Base-by-base conservation (phyloP, 257 asterid genomes). In the Nicotiana sylvestris region DNA sequence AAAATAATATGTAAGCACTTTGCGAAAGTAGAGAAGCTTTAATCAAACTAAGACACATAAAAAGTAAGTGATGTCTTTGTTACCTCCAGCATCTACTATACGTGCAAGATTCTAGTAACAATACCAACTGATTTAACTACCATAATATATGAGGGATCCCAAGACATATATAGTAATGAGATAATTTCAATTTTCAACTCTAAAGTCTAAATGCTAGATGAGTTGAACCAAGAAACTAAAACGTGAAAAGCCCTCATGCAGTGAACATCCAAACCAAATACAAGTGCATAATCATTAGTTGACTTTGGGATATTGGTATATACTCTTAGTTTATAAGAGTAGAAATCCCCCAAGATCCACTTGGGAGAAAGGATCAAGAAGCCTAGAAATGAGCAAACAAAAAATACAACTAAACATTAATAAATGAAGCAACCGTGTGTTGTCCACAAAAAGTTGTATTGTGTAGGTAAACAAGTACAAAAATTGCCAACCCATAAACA, bases 301-400 rank as follows among this genome's bases (percentile, higher is more conserved):
- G 80, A 76, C 80, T 51, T 76, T 76, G 64, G 43, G 64, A 51
- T 76, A 76, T 27, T 76, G 15, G 9, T 49, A 51, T 49, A 76
- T 27, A 76, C 64, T 76, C 9, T 3, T 49, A 74, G 16, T 51
- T 51, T 27, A 15, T 27, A 27, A 51, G 12, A 33, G 15, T 66
- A 6, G 76, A 11, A 49, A 84, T 69, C 68, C 27, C 53, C 55
- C 60, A 51, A 51, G 25, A 35, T 80, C 56, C 49, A 9, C 21
- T 77, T 65, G 32, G 85, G 32, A 33, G 51, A 56, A 72, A 60
- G 81, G 49, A 32, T 68, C 9, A 29, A 53, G 60, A 60, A 67
- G 66, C 80, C 86, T 84, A 82, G 77, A 86, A 87, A 78, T 78
- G 77, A 81, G 68, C 72, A 70, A 82, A 70, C 76, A 39, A 57